Conservation (phyloP, 306 rosid species). For the Crataegus laevigata region DNA sequence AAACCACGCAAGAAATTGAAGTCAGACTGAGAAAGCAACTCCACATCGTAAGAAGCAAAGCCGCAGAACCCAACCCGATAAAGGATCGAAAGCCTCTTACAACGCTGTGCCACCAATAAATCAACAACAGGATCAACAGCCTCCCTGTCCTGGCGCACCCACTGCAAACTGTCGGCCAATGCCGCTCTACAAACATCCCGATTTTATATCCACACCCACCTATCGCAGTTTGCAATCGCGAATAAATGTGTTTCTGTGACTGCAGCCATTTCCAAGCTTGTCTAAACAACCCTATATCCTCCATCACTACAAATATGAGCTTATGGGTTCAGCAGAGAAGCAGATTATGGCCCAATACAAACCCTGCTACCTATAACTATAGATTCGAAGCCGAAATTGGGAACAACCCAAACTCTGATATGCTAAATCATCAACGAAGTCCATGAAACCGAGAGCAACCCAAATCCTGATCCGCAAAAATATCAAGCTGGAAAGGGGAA, state of each 20-base stretch:
- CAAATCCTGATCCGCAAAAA: conserved; percentile 33
- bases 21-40: conserved; percentile 90
- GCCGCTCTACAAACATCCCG: conserved; percentile 50
- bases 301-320: conserved; percentile 43
- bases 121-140: conserved; percentile 34
- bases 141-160: conserved; percentile 54
- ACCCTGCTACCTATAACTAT: conserved; percentile 34
- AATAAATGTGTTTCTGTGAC: conserved; percentile 53
- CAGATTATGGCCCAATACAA: not conserved
- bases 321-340: not conserved
- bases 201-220: conserved; percentile 41
- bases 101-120: conserved; percentile 67
- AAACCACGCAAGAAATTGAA: conserved; percentile 79
- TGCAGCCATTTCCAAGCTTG: conserved; percentile 86
- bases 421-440: conserved; percentile 41
- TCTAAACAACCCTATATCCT: conserved; percentile 74
- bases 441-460: conserved; percentile 23
- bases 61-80: conserved; percentile 62
- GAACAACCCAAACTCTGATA: conserved; percentile 10
- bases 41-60: conserved; percentile 90
- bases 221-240: conserved; percentile 32
- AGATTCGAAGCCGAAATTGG: conserved; percentile 8
- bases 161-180: conserved; percentile 81
- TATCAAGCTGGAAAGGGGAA: conserved; percentile 8
- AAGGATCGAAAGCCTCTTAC: conserved; percentile 71